Base-by-base conservation (phyloP, 768 basidiomycete genomes). In the Auriscalpium orientale region DNA sequence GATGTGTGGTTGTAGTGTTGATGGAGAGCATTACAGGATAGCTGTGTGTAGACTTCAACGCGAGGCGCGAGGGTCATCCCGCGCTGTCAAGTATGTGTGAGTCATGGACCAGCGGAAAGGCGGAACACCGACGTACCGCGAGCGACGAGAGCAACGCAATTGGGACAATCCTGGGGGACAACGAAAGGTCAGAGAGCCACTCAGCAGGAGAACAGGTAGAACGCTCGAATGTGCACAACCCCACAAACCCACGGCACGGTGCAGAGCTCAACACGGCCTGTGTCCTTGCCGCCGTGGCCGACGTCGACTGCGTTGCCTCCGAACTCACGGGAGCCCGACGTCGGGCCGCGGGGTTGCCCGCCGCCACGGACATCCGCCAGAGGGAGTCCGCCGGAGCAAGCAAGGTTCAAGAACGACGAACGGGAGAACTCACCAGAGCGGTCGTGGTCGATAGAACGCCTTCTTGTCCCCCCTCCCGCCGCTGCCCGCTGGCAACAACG, bases 51-150 rank as follows among this genome's bases (percentile, higher is more conserved):
- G 33, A 91, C 85, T 67, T 89, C 84, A 47, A 91, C 85, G 55
- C 88, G 81, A 11, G 88, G 84, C 38, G 87, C 83, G 68, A 87
- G 75, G 1, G 88, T 90, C 71, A 91, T 83, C 36, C 89, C 88
- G 22, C 89, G 85, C 89, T 91, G 59, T 8, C 51, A 49, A 8
- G 45, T 58, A 59, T 52, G 57, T 44, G 51, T 56, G 21, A 21
- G 55, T 22, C 54, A 38, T 13, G 13, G 11, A 28, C 48, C 16
- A 4, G 51, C 40, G 45, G 51, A 20, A 49, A 37, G 33, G 34
- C 34, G 21, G 15, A 44, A 28, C n/a, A 16, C 20, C 34, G 5
- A 73, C 79, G 58, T 64, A 89, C 89, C 64, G 85, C 81, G 65
- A 90, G 76, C 28, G 85, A 82, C 51, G 82, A 78, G 11, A 77